Percentiles rank a stretch among this genome's conserved stretches.
Conservation (phyloP, 192 early-diverging fungal species). For the Diversispora epigaea region DNA sequence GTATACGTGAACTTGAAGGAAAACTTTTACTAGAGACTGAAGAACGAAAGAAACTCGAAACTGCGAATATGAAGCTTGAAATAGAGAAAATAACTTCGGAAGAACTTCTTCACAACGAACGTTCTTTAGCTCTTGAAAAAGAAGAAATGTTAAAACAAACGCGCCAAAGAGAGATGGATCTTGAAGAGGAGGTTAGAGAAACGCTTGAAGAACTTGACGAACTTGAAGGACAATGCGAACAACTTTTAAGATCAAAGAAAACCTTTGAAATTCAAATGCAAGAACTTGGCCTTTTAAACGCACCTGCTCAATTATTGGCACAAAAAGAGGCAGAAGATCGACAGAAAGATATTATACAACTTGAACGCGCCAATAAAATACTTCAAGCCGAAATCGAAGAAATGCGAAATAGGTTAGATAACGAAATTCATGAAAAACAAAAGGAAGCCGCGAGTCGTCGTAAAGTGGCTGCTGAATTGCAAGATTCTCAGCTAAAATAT, state of each 20-base stretch:
- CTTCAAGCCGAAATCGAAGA: constrained; percentile 57
- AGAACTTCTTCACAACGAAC: constrained; percentile 68
- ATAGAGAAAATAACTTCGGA: constrained; percentile 70
- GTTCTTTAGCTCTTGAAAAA: constrained; percentile 74
- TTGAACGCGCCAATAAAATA: constrained; percentile 62
- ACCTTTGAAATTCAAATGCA: constrained; percentile 45
- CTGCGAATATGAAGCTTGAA: constrained; percentile 59
- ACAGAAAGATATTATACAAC: constrained; percentile 64
- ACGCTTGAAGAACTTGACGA: constrained; percentile 60
- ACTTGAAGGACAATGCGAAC: constrained; percentile 64
- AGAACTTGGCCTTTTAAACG: constrained; percentile 42
- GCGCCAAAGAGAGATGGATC: constrained; percentile 66
- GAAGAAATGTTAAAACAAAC: constrained; percentile 82
- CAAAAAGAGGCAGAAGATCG: constrained; percentile 53
- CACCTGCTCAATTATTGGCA: constrained; percentile 51
- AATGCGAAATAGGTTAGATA: constrained; percentile 58
- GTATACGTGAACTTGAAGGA: constrained; percentile 71
- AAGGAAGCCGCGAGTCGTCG: constrained; percentile 34
- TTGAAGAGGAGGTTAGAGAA: constrained; percentile 66
- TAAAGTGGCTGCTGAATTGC: too few relatives aligned
- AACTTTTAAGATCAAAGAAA: constrained; percentile 49
- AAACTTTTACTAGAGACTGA: constrained; percentile 63
- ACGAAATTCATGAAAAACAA: constrained; percentile 59
- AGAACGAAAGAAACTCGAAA: constrained; percentile 54
- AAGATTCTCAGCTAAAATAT: too few relatives aligned